phyloP scores from a whole-genome alignment of 2,329 filamentous ascomycete species.

The Colletotrichum musae region DNA sequence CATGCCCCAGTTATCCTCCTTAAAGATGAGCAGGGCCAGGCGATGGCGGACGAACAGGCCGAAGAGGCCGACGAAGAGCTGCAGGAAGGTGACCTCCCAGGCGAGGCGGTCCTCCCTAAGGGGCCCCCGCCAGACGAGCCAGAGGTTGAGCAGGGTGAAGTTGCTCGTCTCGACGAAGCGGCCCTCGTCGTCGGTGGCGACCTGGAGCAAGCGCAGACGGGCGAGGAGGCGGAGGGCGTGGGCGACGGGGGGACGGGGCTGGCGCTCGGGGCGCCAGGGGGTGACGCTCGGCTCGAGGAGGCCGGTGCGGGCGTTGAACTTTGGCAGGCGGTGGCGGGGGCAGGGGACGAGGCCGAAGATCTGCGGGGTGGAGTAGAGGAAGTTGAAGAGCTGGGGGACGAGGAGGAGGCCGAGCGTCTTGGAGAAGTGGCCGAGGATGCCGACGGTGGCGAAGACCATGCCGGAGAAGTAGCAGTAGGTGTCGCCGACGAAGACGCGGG shows the following conservation, averaged over 20 bases:
- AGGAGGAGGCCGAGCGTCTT: constrained; percentile 95
- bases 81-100: constrained; percentile 83
- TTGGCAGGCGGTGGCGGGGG: constrained; percentile 90
- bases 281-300: constrained; percentile 90
- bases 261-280: constrained; percentile 76
- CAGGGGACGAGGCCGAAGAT: constrained; percentile 92
- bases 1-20: constrained; percentile 81
- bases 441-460: constrained; percentile 98
- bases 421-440: constrained; percentile 96
- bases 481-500: constrained; percentile 95
- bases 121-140: constrained; percentile 95
- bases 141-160: constrained; percentile 93
- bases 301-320: constrained; percentile 88
- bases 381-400: constrained; percentile 96
- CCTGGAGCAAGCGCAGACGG: constrained; percentile 71
- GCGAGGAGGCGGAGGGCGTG: constrained; percentile 77
- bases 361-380: constrained; percentile 92
- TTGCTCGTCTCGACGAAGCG: constrained; percentile 87
- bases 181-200: constrained; percentile 78
- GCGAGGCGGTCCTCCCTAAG: constrained; percentile 89
- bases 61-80: constrained; percentile 81
- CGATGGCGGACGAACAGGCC: constrained; percentile 89
- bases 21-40: constrained; percentile 89
- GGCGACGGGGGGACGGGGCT: constrained; percentile 76
- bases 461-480: constrained; percentile 99